Evolutionary conservation across 805 yeast genomes (phyloP).

Genomic region (Wickerhamiella vanderwaltii): DNA sequence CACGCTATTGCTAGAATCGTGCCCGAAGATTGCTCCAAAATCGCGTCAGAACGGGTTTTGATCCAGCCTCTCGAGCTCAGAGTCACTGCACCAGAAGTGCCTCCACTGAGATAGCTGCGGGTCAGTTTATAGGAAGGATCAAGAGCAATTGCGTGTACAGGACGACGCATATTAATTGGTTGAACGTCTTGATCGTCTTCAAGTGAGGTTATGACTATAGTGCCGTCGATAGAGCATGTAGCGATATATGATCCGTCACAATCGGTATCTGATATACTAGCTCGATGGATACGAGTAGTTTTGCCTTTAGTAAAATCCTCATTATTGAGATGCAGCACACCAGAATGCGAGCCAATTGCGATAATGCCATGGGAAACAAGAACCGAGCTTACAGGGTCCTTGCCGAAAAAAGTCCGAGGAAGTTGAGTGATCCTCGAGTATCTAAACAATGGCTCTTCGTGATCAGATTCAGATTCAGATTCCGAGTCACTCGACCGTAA

Average conservation of each 20-base stretch:
- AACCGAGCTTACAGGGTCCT: slow-evolving; percentile 70
- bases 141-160: slow-evolving; percentile 75
- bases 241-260: slow-evolving; percentile 65
- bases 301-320: slow-evolving; percentile 51
- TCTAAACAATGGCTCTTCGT: slow-evolving; percentile 53
- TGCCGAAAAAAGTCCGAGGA: slow-evolving; percentile 56
- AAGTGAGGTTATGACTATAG: slow-evolving; percentile 69
- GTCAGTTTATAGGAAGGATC: slow-evolving; percentile 54
- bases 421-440: slow-evolving; percentile 58
- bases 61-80: slow-evolving; percentile 76
- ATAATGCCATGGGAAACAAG: slow-evolving; percentile 46
- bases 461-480: not conserved
- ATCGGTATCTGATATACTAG: slow-evolving; percentile 58
- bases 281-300: slow-evolving; percentile 71
- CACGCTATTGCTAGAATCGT: slow-evolving; percentile 56
- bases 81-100: slow-evolving; percentile 73
- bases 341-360: slow-evolving; percentile 84
- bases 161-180: slow-evolving; percentile 75
- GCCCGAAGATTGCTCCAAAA: slow-evolving; percentile 32
- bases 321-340: slow-evolving; percentile 55
- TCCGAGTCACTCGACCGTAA: no score
- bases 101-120: slow-evolving; percentile 71
- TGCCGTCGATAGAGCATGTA: slow-evolving; percentile 89
- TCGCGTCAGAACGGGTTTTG: slow-evolving; percentile 61
- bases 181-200: slow-evolving; percentile 48